Conservation (phyloP, 1,284 basidiomycete species). For the Sanghuangporus sanghuang region DNA sequence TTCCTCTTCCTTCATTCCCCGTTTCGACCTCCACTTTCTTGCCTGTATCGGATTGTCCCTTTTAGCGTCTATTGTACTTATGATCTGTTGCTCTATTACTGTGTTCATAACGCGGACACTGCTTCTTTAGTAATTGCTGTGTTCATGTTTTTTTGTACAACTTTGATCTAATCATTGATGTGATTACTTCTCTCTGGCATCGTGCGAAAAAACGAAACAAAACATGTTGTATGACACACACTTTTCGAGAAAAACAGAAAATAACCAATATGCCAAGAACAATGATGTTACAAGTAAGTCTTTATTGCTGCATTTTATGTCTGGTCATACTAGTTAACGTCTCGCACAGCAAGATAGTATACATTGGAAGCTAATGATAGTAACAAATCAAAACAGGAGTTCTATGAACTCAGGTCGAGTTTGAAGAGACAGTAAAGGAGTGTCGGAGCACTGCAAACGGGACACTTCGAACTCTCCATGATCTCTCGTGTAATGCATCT, state of each 20-base stretch:
- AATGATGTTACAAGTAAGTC: not conserved
- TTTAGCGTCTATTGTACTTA: not conserved
- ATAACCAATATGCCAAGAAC: not conserved
- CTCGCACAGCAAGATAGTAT: not conserved
- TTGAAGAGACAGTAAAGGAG: constrained; percentile 46
- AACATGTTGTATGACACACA: not conserved
- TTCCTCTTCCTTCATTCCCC: not conserved
- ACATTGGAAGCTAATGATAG: too few species aligned
- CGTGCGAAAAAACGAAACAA: not conserved
- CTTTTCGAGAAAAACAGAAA: not conserved
- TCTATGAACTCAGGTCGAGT: constrained; percentile 25
- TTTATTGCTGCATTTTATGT: not conserved
- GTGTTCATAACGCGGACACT: not conserved
- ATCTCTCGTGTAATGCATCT: constrained; percentile 47
- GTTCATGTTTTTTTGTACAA: not conserved
- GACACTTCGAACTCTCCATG: constrained; percentile 40
- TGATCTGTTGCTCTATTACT: not conserved
- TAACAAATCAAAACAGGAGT: not conserved
- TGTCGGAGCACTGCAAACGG: constrained; percentile 41
- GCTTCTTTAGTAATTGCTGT: not conserved
- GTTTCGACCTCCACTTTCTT: not conserved
- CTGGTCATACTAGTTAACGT: not conserved
- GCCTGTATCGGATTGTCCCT: not conserved
- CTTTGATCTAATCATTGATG: not conserved
- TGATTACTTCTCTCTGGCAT: not conserved